Conservation (phyloP, 2,329 filamentous ascomycete genomes). For the Lachnellula arida region DNA sequence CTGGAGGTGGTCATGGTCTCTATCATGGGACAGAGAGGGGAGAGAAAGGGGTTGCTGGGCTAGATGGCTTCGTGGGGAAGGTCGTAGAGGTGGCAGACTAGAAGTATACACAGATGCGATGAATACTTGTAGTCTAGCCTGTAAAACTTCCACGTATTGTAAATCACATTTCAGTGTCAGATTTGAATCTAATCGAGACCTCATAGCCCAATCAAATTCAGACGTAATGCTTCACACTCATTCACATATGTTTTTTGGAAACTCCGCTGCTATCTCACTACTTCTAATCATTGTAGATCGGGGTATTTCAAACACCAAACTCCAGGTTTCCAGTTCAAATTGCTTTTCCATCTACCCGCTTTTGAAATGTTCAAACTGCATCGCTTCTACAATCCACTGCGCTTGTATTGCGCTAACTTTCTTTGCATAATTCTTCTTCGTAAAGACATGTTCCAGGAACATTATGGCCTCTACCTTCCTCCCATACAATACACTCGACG, state of each 20-base stretch:
- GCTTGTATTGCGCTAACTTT: conserved; percentile 59
- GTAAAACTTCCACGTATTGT: no score
- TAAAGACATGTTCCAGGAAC: conserved; percentile 64
- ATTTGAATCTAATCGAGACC: no score
- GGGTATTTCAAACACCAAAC: conserved; percentile 2
- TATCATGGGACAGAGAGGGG: conserved; percentile 51
- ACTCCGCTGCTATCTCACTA: background rate
- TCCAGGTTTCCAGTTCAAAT: background rate
- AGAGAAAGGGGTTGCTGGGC: conserved; percentile 50
- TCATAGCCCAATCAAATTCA: no score
- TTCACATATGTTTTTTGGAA: background rate
- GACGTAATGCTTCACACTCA: background rate
- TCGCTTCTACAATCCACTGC: conserved; percentile 46
- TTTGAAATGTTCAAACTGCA: conserved; percentile 12
- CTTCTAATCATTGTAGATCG: background rate
- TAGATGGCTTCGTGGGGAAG: conserved; percentile 69
- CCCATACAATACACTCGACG: conserved; percentile 57
- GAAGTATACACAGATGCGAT: background rate
- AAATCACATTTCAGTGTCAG: no score
- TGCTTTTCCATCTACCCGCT: background rate
- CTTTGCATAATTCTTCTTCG: conserved; percentile 61
- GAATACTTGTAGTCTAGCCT: no score
- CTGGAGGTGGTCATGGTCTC: conserved; percentile 60
- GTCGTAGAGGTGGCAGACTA: conserved; percentile 59
- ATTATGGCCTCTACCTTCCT: conserved; percentile 62